Evolutionary conservation across 768 basidiomycete species (phyloP).

Genomic region (Filobasidium wieringae): DNA sequence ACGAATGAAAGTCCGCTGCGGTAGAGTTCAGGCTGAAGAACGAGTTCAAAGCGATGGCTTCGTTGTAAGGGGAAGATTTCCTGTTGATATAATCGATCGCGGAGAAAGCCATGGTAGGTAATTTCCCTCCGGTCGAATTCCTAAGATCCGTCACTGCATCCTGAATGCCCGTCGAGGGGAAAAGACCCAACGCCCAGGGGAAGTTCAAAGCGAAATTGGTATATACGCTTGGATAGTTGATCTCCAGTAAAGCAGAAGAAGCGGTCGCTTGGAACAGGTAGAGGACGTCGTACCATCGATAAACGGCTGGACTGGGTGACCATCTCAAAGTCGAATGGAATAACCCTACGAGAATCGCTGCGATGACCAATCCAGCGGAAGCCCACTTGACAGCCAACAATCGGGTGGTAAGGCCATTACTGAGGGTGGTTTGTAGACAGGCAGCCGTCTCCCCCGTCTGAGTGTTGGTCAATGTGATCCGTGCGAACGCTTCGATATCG

Average conservation of each 20-base stretch:
- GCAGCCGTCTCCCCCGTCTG: conserved; percentile 63
- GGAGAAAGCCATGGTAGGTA: conserved; percentile 51
- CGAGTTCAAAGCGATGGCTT: conserved; percentile 39
- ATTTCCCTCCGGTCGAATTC: conserved; percentile 62
- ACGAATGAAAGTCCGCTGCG: conserved; percentile 20
- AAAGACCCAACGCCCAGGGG: conserved; percentile 71
- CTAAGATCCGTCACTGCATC: conserved; percentile 70
- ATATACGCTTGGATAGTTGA: conserved; percentile 81
- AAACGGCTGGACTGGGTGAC: conserved; percentile 50
- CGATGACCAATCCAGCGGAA: conserved; percentile 49
- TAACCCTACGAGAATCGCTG: conserved; percentile 49
- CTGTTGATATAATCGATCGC: conserved; percentile 70
- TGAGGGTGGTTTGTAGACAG: conserved; percentile 80
- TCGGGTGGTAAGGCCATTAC: conserved; percentile 76
- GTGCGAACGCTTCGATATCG: conserved; percentile 79
- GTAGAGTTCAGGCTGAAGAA: conserved; percentile 44
- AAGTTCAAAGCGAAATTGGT: conserved; percentile 74
- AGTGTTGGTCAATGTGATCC: conserved; percentile 59
- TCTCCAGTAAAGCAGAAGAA: conserved; percentile 58
- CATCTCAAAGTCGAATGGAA: conserved; percentile 38
- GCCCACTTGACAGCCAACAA: conserved; percentile 67
- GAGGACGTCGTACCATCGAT: conserved; percentile 68
- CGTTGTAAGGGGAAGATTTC: conserved; percentile 66
- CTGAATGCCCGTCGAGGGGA: conserved; percentile 53
- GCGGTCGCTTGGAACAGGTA: conserved; percentile 77